Conservation (phyloP, 306 rosid species). For the Pyrus communis region DNA sequence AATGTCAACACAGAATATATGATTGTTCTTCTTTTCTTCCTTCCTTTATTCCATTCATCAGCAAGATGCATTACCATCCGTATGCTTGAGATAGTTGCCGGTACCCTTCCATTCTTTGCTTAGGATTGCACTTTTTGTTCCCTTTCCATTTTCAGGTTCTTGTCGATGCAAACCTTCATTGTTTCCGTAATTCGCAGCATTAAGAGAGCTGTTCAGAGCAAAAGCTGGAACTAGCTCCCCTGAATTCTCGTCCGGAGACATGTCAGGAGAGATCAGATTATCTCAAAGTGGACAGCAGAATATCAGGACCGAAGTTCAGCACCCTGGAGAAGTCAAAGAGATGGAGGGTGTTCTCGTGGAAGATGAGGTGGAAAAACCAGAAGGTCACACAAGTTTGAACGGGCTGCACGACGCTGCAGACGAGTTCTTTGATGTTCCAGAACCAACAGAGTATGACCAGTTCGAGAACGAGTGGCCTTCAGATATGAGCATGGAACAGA, state of each 20-base stretch:
- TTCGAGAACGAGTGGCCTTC: conserved; percentile 50
- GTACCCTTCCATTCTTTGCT: conserved; percentile 27
- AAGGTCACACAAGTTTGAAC: conserved; percentile 45
- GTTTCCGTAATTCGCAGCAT: conserved; percentile 34
- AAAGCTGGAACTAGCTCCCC: conserved; percentile 29
- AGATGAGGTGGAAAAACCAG: conserved; percentile 30
- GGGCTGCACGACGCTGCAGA: conserved; percentile 64
- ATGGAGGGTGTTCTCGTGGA: conserved; percentile 22
- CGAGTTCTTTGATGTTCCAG: conserved; percentile 82
- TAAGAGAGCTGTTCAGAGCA: conserved; percentile 62
- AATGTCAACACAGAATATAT: not conserved
- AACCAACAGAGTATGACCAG: conserved; percentile 45
- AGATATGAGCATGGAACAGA: conserved; percentile 30
- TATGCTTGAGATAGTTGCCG: conserved; percentile 81
- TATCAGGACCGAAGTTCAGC: conserved; percentile 28
- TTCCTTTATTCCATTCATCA: conserved; percentile 3
- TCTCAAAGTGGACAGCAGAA: conserved; percentile 34
- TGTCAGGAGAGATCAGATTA: conserved; percentile 30
- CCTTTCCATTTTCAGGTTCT: not conserved
- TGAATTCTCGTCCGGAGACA: conserved; percentile 37
- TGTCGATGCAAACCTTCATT: not conserved
- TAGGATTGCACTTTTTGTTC: not conserved
- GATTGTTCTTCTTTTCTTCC: not conserved
- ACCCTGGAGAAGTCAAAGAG: conserved; percentile 19
- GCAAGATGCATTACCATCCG: conserved; percentile 57